Evolutionary conservation across 306 rosid genomes (phyloP).

Genomic region (Vigna reflexopilosa): DNA sequence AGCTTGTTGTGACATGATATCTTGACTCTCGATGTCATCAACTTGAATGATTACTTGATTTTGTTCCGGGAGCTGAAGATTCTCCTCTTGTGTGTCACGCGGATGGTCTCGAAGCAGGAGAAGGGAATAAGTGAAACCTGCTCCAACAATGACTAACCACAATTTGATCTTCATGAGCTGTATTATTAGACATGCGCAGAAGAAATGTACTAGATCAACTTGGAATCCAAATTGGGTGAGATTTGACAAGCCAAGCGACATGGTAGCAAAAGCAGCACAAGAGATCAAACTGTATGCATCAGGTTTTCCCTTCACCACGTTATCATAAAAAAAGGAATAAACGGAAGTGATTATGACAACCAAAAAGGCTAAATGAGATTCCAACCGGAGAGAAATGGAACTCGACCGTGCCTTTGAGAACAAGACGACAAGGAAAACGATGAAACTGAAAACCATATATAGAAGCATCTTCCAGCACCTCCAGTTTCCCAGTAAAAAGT

Average conservation of each 20-base stretch:
- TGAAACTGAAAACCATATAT: neutral
- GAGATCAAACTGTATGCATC: conserved; percentile 13
- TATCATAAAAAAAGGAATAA: conserved; percentile 4
- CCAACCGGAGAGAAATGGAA: too few relatives aligned
- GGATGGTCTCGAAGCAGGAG: neutral
- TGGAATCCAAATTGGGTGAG: conserved; percentile 20
- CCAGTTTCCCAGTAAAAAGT: too few relatives aligned
- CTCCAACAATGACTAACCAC: neutral
- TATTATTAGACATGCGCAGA: neutral
- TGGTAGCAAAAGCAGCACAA: conserved; percentile 6
- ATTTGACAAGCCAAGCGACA: conserved; percentile 17
- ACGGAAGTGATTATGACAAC: neutral
- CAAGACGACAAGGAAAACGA: too few relatives aligned
- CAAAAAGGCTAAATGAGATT: neutral
- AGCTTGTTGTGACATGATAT: neutral
- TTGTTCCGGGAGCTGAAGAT: neutral
- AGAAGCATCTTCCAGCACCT: too few relatives aligned
- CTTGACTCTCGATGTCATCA: too few relatives aligned
- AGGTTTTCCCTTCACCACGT: conserved; percentile 5
- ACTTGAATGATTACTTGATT: neutral
- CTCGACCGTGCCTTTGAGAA: too few relatives aligned
- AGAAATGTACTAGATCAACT: conserved; percentile 27
- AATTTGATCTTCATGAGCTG: conserved; percentile 32
- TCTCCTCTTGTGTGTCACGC: neutral
- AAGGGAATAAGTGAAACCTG: conserved; percentile 9